phyloP scores from a whole-genome alignment of 2,329 filamentous ascomycete species.

The Paraconiothyrium sp. region DNA sequence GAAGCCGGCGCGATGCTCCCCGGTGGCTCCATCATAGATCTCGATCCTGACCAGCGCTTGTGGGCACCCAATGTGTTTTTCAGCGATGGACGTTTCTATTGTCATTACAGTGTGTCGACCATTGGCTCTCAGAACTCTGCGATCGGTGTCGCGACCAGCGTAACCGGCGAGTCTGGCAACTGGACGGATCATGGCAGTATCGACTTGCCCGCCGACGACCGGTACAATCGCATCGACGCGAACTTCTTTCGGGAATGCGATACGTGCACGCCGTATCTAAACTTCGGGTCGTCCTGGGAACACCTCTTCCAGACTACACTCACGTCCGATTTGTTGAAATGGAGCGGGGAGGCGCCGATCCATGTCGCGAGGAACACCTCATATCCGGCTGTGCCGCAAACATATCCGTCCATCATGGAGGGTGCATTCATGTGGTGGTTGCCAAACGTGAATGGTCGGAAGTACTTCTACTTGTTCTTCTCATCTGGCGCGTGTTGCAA shows the following conservation, averaged over 20 bases:
- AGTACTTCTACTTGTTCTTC: constrained; percentile 69
- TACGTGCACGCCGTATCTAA: constrained; percentile 54
- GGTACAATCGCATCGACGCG: constrained; percentile 58
- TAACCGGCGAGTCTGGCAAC: constrained; percentile 58
- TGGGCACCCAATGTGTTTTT: constrained; percentile 29
- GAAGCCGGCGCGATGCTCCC: constrained; percentile 18
- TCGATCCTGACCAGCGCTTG: constrained; percentile 11
- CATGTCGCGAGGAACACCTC: constrained; percentile 19
- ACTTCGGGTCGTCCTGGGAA: constrained; percentile 73
- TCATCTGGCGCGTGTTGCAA: constrained; percentile 67
- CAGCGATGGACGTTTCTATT: constrained; percentile 59
- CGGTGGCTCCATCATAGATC: constrained; percentile 14
- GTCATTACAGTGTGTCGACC: constrained; percentile 69
- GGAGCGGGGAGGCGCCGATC: constrained; percentile 16
- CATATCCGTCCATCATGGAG: constrained; percentile 48
- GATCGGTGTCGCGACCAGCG: constrained; percentile 64
- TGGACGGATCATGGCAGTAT: constrained; percentile 68
- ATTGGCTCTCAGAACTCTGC: constrained; percentile 67
- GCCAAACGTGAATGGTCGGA: constrained; percentile 39
- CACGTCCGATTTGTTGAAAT: constrained; percentile 17
- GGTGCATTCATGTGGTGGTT: constrained; percentile 62
- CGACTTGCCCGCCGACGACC: constrained; percentile 42
- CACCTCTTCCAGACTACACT: constrained; percentile 68
- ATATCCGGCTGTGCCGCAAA: constrained; percentile 9
- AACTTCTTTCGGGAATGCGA: constrained; percentile 46